Base-by-base conservation (phyloP, 225 moss, liverwort and hornwort genomes). In the Pseudoscleropodium purum region DNA sequence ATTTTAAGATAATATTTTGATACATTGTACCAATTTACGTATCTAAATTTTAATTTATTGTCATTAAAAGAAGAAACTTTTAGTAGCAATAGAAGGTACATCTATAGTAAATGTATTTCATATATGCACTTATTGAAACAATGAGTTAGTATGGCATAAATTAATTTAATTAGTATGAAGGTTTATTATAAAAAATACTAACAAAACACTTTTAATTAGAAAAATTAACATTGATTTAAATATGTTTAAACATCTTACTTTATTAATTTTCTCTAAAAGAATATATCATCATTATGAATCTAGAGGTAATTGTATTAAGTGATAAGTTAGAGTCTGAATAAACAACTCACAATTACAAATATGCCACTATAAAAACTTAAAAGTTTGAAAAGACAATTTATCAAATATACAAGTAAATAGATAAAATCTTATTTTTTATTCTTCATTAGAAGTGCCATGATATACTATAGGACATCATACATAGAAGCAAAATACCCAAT, bases 381-480 rank as follows among this genome's bases (percentile, higher is more conserved):
- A 64, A 31, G 4, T 31, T 31, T 64, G 6, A 36, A 67, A 67
- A 37, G 36, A 37, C 21, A 68, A 68, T 3, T 36, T 68, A 34
- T 4, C 14, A 41, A 72, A 41, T 41, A 8, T 15, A 72, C 8
- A 41, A 41, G 12, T 1, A 72, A 15, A 41, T 39, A 5, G 15
- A 39, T 47, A 26, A 41, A 26, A 2, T 39, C 1, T 7, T 2
- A n/a, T 70, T 24, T 69, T 14, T 4, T 14, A 13, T 37, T 39
- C 5, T 41, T 14, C 41, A 15, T 0, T 26, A 1, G 24, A 13
- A 15, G 8, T 41, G 5, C 1, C 23, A 24, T 59, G 10, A 24
- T 59, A 59, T n/a, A n/a, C n/a, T n/a, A n/a, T 59, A 18, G 59
- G 11, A 24, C 59, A 59, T 10, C 3, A 21, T 26, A 3, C 11